Percentiles rank a stretch among this genome's conserved stretches.
These are phyloP conservation scores for Verruconis gallopava DNA, from an alignment of 2,329 filamentous ascomycete genomes.

Conservation along the genomic window DNA sequence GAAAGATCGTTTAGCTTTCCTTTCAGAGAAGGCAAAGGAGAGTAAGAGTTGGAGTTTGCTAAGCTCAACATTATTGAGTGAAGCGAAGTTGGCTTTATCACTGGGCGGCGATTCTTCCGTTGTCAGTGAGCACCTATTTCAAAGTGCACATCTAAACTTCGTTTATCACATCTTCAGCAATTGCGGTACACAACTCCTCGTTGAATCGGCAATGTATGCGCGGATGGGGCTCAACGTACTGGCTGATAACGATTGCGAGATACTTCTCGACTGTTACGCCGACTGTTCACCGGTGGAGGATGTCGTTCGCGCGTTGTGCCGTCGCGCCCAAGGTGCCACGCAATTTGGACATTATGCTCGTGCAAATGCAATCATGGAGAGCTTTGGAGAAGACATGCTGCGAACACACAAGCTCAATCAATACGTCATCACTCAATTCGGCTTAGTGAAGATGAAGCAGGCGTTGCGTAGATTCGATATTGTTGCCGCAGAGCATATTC, in stretches of 20 bases:
- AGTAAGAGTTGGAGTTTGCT: constrained; percentile 74
- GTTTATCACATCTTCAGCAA: constrained; percentile 60
- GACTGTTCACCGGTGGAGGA: constrained; percentile 60
- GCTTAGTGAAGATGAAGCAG: constrained; percentile 48
- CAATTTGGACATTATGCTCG: constrained; percentile 58
- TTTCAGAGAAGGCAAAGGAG: constrained; percentile 78
- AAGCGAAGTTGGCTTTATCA: constrained; percentile 66
- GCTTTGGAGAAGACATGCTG: constrained; percentile 46
- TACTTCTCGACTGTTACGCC: constrained; percentile 63
- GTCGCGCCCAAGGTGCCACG: constrained; percentile 52
- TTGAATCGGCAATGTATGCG: constrained; percentile 62
- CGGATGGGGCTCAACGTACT: constrained; percentile 50
- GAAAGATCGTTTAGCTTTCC: constrained; percentile 67
- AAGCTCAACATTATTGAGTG: constrained; percentile 70
- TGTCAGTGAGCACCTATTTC: constrained; percentile 66
- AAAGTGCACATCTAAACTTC: constrained; percentile 71
- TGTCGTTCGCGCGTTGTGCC: constrained; percentile 59
- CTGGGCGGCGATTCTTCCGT: constrained; percentile 44
- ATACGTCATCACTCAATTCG: constrained; percentile 54
- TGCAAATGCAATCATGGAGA: constrained; percentile 48
- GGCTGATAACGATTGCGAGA: constrained; percentile 51
- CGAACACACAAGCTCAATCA: constrained; percentile 68
- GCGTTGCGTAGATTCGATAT: constrained; percentile 47
- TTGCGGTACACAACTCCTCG: constrained; percentile 59
- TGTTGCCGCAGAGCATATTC: constrained; percentile 41